These are phyloP conservation scores for Spirogloea muscicola DNA, from an alignment of 139 green algal genomes.

Conservation along the genomic window DNA sequence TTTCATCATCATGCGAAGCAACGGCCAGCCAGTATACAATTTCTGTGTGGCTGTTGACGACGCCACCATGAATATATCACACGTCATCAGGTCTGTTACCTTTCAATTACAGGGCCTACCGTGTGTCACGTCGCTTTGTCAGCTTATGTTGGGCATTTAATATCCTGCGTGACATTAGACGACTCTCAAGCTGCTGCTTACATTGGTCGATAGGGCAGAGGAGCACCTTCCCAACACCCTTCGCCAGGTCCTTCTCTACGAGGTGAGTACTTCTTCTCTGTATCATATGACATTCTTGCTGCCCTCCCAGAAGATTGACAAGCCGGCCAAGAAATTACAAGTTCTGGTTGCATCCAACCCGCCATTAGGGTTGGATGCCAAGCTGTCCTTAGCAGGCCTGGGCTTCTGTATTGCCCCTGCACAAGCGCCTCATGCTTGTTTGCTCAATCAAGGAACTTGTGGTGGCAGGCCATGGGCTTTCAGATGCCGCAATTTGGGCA, in stretches of 20 bases:
- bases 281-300: too few species aligned
- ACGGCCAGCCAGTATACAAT: conserved; percentile 98
- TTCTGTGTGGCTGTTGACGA: conserved; percentile 99
- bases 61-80: conserved; percentile 90
- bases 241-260: conserved; percentile 92
- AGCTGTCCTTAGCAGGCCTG: too few species aligned
- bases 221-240: conserved; percentile 99
- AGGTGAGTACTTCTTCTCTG: too few species aligned
- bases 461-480: conserved; percentile 82
- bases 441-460: too few species aligned
- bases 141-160: not conserved
- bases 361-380: too few species aligned
- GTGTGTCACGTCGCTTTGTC: too few species aligned
- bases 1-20: conserved; percentile 95
- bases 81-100: conserved; percentile 88
- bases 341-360: too few species aligned
- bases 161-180: not conserved
- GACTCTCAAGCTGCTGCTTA: not conserved
- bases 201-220: conserved; percentile 85
- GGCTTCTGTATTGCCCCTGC: too few species aligned
- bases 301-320: too few species aligned
- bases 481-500: conserved; percentile 80
- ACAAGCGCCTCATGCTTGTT: too few species aligned
- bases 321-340: too few species aligned
- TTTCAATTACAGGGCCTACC: too few species aligned